These are phyloP conservation scores for Dictyostelium gargantuum DNA, from an alignment of 208 protist species.

Conservation along the genomic window DNA sequence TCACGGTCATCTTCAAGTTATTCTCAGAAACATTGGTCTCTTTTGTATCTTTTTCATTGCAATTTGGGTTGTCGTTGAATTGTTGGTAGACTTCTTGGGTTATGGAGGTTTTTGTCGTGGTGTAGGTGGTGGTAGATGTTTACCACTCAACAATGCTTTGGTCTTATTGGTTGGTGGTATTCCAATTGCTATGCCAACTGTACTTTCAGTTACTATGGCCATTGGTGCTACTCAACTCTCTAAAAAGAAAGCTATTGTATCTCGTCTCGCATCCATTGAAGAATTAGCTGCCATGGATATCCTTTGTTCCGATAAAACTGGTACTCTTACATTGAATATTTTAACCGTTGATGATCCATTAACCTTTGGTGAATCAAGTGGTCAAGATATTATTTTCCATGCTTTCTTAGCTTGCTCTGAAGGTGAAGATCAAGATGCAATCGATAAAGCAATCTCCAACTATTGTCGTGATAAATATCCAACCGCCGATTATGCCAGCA, in stretches of 20 bases:
- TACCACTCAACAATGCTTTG: slow-evolving; percentile 80
- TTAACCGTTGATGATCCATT: slow-evolving; percentile 94
- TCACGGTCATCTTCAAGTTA: slow-evolving; percentile 72
- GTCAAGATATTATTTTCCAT: slow-evolving; percentile 64
- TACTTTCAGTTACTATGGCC: slow-evolving; percentile 94
- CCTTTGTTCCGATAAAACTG: slow-evolving; percentile 78
- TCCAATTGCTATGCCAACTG: slow-evolving; percentile 87
- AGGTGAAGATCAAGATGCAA: slow-evolving; percentile 73
- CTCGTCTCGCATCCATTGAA: slow-evolving; percentile 92
- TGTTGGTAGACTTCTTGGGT: slow-evolving; percentile 77
- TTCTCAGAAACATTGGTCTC: slow-evolving; percentile 76
- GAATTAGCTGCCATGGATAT: slow-evolving; percentile 87
- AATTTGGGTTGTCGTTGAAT: slow-evolving; percentile 74
- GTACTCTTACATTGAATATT: slow-evolving; percentile 96
- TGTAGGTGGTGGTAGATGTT: slow-evolving; percentile 69
- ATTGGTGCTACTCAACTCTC: slow-evolving; percentile 92
- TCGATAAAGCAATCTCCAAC: slow-evolving; percentile 49
- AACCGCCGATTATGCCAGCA: neutral
- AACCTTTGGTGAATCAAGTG: slow-evolving; percentile 2
- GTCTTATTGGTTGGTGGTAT: slow-evolving; percentile 84
- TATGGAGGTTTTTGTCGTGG: slow-evolving; percentile 60
- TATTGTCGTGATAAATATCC: slow-evolving; percentile 57
- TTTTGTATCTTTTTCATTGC: slow-evolving; percentile 80
- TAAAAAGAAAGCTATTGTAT: slow-evolving; percentile 94
- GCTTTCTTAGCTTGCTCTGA: slow-evolving; percentile 61